Evolutionary conservation across 2,329 filamentous ascomycete species (phyloP).

Genomic region (Neopestalotiopsis sp.): DNA sequence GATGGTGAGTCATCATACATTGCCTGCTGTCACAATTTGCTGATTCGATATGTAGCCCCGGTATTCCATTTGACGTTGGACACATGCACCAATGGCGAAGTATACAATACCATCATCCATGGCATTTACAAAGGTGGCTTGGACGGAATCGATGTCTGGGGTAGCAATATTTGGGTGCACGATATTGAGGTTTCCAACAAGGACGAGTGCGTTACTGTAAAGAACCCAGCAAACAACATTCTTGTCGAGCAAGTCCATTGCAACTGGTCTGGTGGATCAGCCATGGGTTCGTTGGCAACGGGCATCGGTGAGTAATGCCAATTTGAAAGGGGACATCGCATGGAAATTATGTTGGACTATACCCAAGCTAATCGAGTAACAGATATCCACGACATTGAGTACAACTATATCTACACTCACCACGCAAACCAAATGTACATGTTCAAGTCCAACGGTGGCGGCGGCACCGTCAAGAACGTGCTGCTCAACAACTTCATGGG

Average conservation of each 20-base stretch:
- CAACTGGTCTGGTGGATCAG: slow-evolving; percentile 61
- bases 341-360: background rate
- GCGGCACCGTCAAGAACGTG: slow-evolving; percentile 54
- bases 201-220: slow-evolving; percentile 64
- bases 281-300: slow-evolving; percentile 58
- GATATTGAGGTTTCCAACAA: slow-evolving; percentile 65
- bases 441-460: slow-evolving; percentile 66
- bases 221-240: slow-evolving; percentile 56
- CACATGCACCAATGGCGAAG: slow-evolving; percentile 50
- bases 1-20: slow-evolving; percentile 30
- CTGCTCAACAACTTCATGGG: slow-evolving; percentile 64
- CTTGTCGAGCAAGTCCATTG: slow-evolving; percentile 65
- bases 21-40: background rate
- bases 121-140: slow-evolving; percentile 51
- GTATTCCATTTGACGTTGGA: slow-evolving; percentile 52
- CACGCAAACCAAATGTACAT: slow-evolving; percentile 67
- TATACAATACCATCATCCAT: slow-evolving; percentile 55
- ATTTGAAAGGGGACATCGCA: background rate
- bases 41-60: background rate
- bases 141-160: slow-evolving; percentile 61
- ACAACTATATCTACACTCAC: slow-evolving; percentile 63
- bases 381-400: slow-evolving; percentile 34
- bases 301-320: slow-evolving; percentile 55
- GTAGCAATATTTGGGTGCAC: slow-evolving; percentile 59
- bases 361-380: background rate